These are phyloP conservation scores for Penicillium sp. DNA, from an alignment of 2,329 filamentous ascomycete genomes.

Conservation along the genomic window DNA sequence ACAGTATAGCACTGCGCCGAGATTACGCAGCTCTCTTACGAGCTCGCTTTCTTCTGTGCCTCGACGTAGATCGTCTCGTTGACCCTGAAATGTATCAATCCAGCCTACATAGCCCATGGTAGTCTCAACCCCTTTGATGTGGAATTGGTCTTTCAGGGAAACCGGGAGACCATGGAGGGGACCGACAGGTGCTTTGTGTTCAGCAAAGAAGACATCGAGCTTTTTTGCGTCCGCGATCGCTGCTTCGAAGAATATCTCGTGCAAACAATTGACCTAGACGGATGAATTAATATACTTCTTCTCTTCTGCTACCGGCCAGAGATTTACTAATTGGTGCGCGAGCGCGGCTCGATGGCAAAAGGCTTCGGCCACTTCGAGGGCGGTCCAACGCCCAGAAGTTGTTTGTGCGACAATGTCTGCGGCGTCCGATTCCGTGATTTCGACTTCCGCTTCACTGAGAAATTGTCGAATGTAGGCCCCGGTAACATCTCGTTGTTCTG, in stretches of 20 bases:
- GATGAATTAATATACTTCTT: neutral
- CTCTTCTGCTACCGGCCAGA: neutral
- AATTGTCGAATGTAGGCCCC: constrained; percentile 62
- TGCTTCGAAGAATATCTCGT: constrained; percentile 59
- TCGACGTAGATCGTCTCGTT: constrained; percentile 56
- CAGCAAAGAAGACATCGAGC: constrained; percentile 53
- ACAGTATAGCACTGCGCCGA: constrained; percentile 61
- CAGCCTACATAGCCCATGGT: constrained; percentile 70
- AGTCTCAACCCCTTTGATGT: constrained; percentile 55
- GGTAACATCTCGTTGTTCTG: constrained; percentile 61
- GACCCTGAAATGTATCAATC: constrained; percentile 64
- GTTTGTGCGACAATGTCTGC: constrained; percentile 61
- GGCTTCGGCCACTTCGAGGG: constrained; percentile 59
- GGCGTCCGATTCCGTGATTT: constrained; percentile 65
- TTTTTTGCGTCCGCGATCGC: constrained; percentile 55
- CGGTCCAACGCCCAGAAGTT: constrained; percentile 59
- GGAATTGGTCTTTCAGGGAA: constrained; percentile 56
- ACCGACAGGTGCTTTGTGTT: constrained; percentile 54
- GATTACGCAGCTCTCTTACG: constrained; percentile 56
- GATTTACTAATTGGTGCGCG: constrained; percentile 61
- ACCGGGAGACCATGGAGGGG: constrained; percentile 68
- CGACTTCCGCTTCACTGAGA: constrained; percentile 58
- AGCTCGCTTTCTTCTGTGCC: constrained; percentile 61
- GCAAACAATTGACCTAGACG: constrained; percentile 52
- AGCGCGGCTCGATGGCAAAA: constrained; percentile 62